Evolutionary conservation across 139 green algal species (phyloP), one percentile per base, ranked within the genome.

Genomic region (Chlorella sp.): DNA sequence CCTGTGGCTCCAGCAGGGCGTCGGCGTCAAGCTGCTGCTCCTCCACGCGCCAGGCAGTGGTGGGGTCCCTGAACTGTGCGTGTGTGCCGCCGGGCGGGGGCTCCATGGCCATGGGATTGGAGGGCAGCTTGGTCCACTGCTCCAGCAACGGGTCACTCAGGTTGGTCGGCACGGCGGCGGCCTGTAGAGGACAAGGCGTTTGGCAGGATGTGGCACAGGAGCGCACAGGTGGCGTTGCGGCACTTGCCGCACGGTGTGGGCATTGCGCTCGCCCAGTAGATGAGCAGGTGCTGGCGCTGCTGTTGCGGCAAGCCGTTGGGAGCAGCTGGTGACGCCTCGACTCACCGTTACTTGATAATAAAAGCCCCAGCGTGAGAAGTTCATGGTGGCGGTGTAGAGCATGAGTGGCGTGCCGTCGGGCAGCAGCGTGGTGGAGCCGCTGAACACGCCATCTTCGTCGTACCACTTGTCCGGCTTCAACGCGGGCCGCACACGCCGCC

Each of bases 361-460:
- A 63, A 76, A 85, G 36, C 42, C 32, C 27, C 64, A 74, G 33
- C 74, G 24, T 27, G 51, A 67, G 49, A 74, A 80, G 63, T 79
- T 74, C 14, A 71, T 74, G 34, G 74, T 60, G 3, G 67, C 82
- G 32, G 82, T 87, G 78, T 84, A 87, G 24, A 84, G 22, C 31
- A 87, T 63, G 70, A 72, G n/a, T 4, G 74, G 70, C 2, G 22
- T 35, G 29, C 70, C 78, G 24, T 80, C 51, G 1, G 35, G 2
- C 6, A 63, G 20, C 3, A 84, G 4, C 0, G 68, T 61, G 20
- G 78, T 75, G 3, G 62, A 78, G 23, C 82, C 82, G 50, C 72
- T 83, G 73, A 83, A 87, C 31, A 75, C 75, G 36, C 82, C 82
- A 31, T 84, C 82, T 6, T 23, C 27, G 67, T 87, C 82, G 42